These are phyloP conservation scores for Scheffersomyces stambukii DNA, from an alignment of 1,139 yeast species.

Conservation along the genomic window DNA sequence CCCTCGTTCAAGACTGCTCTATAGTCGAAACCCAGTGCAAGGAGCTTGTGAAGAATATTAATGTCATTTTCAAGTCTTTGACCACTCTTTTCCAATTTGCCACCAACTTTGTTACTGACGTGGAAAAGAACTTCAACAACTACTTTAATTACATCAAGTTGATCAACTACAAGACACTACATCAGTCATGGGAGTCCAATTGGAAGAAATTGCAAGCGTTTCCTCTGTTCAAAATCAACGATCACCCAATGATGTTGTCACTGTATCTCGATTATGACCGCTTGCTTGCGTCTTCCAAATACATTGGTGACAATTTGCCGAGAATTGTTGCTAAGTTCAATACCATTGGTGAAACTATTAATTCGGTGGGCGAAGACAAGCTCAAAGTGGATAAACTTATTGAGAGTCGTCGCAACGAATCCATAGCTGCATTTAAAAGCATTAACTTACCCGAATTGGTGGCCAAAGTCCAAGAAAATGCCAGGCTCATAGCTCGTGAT, in stretches of 20 bases:
- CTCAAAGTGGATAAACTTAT: slow-evolving; percentile 27
- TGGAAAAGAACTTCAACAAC: slow-evolving; percentile 50
- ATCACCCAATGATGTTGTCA: slow-evolving; percentile 14
- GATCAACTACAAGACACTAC: slow-evolving; percentile 44
- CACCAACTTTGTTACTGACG: slow-evolving; percentile 44
- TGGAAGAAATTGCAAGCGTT: slow-evolving; percentile 38
- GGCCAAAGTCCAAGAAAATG: slow-evolving; percentile 2
- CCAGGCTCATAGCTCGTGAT: slow-evolving; percentile 12
- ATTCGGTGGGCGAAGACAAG: slow-evolving; percentile 24
- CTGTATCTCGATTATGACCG: slow-evolving; percentile 24
- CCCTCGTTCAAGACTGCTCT: slow-evolving; percentile 17
- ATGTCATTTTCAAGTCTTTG: slow-evolving; percentile 47
- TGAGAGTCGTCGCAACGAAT: slow-evolving; percentile 31
- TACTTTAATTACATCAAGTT: slow-evolving; percentile 45
- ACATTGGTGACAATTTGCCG: slow-evolving; percentile 26
- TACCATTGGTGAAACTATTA: slow-evolving; percentile 29
- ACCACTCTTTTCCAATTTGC: slow-evolving; percentile 58
- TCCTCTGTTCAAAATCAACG: slow-evolving; percentile 18
- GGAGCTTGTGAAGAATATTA: slow-evolving; percentile 24
- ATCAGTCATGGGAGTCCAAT: slow-evolving; percentile 45
- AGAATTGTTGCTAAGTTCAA: slow-evolving; percentile 33
- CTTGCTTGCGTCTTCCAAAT: slow-evolving; percentile 19
- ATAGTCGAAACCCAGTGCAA: slow-evolving; percentile 18
- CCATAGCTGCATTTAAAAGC: slow-evolving; percentile 28
- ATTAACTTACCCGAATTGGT: slow-evolving; percentile 7